Percentiles rank a stretch among this genome's conserved stretches.
Evolutionary conservation across 306 rosid species (phyloP).

Genomic region (Argentina anserina): DNA sequence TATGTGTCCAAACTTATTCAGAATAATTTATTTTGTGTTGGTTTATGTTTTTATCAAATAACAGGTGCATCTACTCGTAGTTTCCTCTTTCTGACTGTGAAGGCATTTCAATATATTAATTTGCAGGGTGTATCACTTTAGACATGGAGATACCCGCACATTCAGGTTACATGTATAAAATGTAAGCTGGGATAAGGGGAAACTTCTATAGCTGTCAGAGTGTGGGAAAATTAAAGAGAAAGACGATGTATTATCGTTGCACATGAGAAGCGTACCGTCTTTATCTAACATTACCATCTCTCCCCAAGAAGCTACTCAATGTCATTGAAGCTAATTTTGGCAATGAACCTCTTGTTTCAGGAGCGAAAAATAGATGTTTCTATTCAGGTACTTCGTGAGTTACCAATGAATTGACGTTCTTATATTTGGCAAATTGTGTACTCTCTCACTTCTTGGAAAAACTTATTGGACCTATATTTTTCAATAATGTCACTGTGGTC

Average conservation of each 20-base stretch:
- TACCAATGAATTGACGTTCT: not conserved
- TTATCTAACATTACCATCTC: slow-evolving; percentile 75
- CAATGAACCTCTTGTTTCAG: slow-evolving; percentile 74
- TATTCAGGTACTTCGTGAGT: slow-evolving; percentile 75
- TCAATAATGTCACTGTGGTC: not conserved
- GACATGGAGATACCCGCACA: slow-evolving; percentile 52
- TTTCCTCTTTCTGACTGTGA: slow-evolving; percentile 14
- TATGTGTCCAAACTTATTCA: not conserved
- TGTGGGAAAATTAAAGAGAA: no score
- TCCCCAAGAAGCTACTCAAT: slow-evolving; percentile 67
- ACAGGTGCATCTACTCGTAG: not conserved
- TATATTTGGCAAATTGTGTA: not conserved
- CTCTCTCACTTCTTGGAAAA: not conserved
- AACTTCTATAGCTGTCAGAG: slow-evolving; percentile 57
- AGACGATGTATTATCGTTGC: no score
- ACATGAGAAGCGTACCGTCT: slow-evolving; percentile 56
- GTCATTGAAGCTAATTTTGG: slow-evolving; percentile 86
- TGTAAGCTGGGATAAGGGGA: no score
- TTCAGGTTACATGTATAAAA: slow-evolving; percentile 85
- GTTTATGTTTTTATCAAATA: not conserved
- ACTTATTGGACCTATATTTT: not conserved
- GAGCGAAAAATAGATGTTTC: slow-evolving; percentile 64
- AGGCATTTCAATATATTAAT: slow-evolving; percentile 17
- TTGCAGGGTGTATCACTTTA: slow-evolving; percentile 68
- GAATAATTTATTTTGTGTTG: not conserved